Evolutionary conservation across 83 land plant species (phyloP).

Genomic region (Thuja plicata): DNA sequence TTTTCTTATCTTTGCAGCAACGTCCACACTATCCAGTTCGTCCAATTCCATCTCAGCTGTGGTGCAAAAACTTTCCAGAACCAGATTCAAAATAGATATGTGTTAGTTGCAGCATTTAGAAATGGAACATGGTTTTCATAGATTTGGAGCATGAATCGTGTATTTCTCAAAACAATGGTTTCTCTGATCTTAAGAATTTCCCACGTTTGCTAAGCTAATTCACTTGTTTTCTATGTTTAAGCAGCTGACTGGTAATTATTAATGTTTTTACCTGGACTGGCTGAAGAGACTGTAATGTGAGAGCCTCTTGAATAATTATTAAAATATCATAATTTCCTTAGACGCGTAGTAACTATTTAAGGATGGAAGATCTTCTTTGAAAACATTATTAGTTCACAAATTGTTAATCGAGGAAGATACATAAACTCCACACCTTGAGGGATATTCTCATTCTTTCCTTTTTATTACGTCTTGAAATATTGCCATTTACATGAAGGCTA

Average conservation of each 20-base stretch:
- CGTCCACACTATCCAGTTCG: constrained; percentile 49
- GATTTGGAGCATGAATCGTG: not conserved
- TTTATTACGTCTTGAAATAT: not conserved
- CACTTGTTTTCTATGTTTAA: not conserved
- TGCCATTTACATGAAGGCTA: not conserved
- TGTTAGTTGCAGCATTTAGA: not conserved
- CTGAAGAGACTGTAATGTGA: not conserved
- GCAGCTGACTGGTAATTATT: not conserved
- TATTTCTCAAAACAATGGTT: not conserved
- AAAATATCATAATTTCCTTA: not conserved
- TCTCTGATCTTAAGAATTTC: not conserved
- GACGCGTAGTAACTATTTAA: not conserved
- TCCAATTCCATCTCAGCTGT: constrained; percentile 60
- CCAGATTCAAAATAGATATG: not conserved
- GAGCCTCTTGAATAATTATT: not conserved
- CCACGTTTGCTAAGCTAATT: not conserved
- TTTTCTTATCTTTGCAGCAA: constrained; percentile 38
- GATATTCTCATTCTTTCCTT: not conserved
- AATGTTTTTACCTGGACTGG: not conserved
- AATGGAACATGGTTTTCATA: not conserved
- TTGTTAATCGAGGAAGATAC: not conserved
- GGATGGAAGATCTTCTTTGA: not conserved
- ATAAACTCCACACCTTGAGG: not conserved
- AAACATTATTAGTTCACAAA: not conserved
- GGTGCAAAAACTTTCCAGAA: constrained; percentile 31